phyloP scores from a whole-genome alignment of 1,284 basidiomycete species.

The Amylostereum chailletii region DNA sequence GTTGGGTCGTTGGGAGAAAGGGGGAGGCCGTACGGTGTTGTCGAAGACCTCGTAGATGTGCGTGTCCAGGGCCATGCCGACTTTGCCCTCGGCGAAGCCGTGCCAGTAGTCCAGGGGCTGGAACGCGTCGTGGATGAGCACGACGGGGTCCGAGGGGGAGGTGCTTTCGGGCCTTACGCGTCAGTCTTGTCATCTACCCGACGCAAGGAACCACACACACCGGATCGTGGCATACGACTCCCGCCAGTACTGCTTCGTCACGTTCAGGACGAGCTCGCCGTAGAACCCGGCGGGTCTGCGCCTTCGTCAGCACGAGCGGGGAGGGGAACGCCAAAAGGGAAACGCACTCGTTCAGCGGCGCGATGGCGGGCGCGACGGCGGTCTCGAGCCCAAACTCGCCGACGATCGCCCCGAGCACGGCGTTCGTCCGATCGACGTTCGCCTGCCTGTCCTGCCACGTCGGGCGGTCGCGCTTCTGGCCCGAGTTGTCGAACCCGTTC shows the following conservation, averaged over 20 bases:
- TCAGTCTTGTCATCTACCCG: background rate
- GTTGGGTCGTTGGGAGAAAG: background rate
- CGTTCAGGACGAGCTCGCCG: conserved; percentile 43
- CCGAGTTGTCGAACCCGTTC: conserved; percentile 88
- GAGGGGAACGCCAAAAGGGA: background rate
- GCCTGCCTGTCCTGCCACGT: conserved; percentile 62
- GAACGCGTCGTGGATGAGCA: conserved; percentile 83
- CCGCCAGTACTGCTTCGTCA: conserved; percentile 62
- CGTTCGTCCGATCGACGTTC: conserved; percentile 65
- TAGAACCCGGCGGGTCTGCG: conserved; percentile 73
- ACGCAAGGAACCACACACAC: conserved; percentile 23
- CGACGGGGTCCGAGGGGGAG: conserved; percentile 31
- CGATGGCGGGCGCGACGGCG: conserved; percentile 62
- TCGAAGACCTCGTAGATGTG: conserved; percentile 81
- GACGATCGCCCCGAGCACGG: conserved; percentile 58
- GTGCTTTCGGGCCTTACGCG: too few species aligned
- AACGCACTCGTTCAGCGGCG: conserved; percentile 69
- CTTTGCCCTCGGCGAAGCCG: conserved; percentile 54
- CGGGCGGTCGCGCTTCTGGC: conserved; percentile 54
- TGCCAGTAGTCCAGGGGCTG: conserved; percentile 70
- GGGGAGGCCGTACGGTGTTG: conserved; percentile 28
- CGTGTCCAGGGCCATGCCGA: conserved; percentile 76
- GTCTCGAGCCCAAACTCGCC: conserved; percentile 47
- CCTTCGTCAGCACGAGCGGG: background rate
- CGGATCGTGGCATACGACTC: conserved; percentile 73